Conservation (phyloP, 2,329 filamentous ascomycete species). For the Samsoniella hepiali region DNA sequence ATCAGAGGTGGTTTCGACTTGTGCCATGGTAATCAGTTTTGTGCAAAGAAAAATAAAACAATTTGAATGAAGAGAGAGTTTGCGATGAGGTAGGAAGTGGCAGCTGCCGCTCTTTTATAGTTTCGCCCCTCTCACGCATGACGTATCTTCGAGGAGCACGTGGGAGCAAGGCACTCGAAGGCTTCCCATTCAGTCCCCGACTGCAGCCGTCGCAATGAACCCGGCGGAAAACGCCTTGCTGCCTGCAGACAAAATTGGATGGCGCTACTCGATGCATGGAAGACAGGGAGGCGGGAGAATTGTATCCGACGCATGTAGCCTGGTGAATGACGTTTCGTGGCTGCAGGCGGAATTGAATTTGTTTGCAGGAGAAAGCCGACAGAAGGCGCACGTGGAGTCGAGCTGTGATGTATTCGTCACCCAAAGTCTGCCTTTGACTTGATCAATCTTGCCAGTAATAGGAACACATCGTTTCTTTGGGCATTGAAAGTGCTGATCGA, state of each 20-base stretch:
- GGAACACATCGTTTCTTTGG: too few relatives aligned
- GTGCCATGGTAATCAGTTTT: neutral
- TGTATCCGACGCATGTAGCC: neutral
- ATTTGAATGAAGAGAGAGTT: neutral
- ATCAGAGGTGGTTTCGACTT: neutral
- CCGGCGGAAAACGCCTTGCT: neutral
- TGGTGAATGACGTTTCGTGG: too few relatives aligned
- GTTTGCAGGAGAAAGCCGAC: too few relatives aligned
- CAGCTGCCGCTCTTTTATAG: neutral
- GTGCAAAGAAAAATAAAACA: neutral
- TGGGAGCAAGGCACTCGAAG: neutral
- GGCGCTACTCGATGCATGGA: neutral
- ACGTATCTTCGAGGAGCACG: neutral
- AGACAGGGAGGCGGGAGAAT: neutral
- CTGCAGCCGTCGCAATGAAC: neutral
- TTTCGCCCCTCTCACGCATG: neutral
- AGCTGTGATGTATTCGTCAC: too few relatives aligned
- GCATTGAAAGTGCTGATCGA: too few relatives aligned
- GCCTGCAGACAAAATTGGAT: neutral
- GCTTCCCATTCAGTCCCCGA: neutral
- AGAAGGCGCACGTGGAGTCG: too few relatives aligned
- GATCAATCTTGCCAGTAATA: too few relatives aligned
- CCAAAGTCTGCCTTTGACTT: too few relatives aligned
- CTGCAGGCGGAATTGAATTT: too few relatives aligned
- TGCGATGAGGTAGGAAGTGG: neutral